Evolutionary conservation across 495 filamentous ascomycete genomes (phyloP).

Genomic region (Podospora bellae-mahoneyi): DNA sequence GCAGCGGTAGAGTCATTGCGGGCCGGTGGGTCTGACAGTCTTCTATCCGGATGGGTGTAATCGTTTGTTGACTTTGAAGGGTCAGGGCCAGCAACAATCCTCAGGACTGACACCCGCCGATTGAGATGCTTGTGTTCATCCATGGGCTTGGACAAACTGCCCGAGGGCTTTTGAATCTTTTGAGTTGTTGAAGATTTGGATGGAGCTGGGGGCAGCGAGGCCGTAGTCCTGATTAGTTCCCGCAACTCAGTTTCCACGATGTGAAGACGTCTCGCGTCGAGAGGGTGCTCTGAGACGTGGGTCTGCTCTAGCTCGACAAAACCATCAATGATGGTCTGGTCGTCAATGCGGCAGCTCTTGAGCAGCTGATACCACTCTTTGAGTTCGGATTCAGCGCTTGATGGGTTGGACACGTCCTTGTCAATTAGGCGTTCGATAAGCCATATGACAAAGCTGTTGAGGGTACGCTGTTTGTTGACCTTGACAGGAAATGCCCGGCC

Average conservation of each 20-base stretch:
- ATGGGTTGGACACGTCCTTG: conserved; percentile 27
- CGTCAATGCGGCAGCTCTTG: conserved; percentile 6
- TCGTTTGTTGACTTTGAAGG: background rate
- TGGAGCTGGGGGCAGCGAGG: background rate
- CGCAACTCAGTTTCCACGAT: conserved; percentile 27
- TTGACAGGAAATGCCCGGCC: conserved; percentile 11
- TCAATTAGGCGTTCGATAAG: conserved; percentile 31
- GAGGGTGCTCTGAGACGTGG: conserved; percentile 19
- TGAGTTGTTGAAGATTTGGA: no score
- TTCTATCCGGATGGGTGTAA: background rate
- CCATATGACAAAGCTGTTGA: conserved; percentile 33
- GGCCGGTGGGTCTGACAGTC: background rate
- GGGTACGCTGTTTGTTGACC: conserved; percentile 10
- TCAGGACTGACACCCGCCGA: background rate
- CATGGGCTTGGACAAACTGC: background rate
- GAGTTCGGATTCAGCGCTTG: conserved; percentile 17
- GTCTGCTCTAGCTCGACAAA: conserved; percentile 32
- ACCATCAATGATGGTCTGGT: conserved; percentile 20
- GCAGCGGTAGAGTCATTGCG: background rate
- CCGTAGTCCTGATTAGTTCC: background rate
- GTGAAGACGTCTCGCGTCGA: conserved; percentile 27
- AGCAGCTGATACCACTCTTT: conserved; percentile 19
- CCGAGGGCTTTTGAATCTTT: background rate
- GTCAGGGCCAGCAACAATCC: background rate
- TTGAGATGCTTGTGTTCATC: background rate